phyloP scores from a whole-genome alignment of 192 early-diverging fungal genomes.

The Backusella westeae region DNA sequence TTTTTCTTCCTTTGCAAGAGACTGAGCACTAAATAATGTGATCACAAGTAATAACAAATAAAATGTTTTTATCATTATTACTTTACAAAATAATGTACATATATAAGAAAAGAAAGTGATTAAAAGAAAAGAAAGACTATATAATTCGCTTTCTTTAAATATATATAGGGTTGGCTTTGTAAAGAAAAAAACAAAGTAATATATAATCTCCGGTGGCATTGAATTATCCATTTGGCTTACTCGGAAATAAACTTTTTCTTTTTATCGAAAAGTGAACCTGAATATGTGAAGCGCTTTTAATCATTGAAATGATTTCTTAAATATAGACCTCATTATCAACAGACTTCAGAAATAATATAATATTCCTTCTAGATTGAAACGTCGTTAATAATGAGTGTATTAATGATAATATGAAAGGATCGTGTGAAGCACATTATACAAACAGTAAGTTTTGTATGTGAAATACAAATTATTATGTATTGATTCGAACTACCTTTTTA shows the following conservation, averaged over 20 bases:
- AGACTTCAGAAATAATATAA: no score
- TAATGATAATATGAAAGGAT: neutral
- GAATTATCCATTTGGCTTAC: neutral
- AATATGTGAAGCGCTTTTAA: no score
- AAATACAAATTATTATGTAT: neutral
- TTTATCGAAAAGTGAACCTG: neutral
- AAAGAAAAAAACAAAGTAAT: neutral
- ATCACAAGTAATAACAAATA: conserved; percentile 2
- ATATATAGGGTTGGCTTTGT: neutral
- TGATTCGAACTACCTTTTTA: neutral
- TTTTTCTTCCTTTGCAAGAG: neutral
- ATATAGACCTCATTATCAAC: no score
- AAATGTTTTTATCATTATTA: conserved; percentile 5
- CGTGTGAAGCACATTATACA: neutral
- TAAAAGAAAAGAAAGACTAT: neutral
- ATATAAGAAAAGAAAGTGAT: neutral
- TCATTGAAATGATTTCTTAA: no score
- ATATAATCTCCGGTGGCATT: neutral
- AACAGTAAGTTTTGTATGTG: neutral
- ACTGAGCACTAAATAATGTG: neutral
- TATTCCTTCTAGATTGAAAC: no score
- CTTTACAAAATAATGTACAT: neutral
- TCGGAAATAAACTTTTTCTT: neutral
- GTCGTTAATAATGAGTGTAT: neutral
- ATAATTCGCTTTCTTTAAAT: neutral